Evolutionary conservation across 2,329 filamentous ascomycete species (phyloP).

Genomic region (Macrophomina pseudophaseolina): DNA sequence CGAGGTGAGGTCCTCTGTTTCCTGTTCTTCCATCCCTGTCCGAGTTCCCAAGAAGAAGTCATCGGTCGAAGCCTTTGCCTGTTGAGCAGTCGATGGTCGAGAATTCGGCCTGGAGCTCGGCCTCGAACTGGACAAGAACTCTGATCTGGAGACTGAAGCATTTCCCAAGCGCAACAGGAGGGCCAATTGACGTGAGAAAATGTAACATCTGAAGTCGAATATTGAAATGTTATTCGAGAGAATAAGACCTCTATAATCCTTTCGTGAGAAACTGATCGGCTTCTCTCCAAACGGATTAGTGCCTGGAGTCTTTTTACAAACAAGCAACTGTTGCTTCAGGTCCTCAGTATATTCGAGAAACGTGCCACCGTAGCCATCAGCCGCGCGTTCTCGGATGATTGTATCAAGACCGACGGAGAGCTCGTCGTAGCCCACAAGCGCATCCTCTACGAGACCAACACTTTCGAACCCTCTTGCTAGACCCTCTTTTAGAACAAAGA

Average conservation of each 20-base stretch:
- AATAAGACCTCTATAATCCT: constrained; percentile 89
- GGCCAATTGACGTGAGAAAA: constrained; percentile 87
- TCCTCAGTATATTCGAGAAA: constrained; percentile 77
- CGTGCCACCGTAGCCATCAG: constrained; percentile 70
- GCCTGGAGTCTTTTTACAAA: constrained; percentile 19
- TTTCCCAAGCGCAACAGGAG: constrained; percentile 85
- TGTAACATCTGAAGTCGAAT: constrained; percentile 93
- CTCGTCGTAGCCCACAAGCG: constrained; percentile 92
- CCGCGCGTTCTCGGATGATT: constrained; percentile 75
- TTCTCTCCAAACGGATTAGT: constrained; percentile 32
- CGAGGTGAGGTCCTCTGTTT: constrained; percentile 74
- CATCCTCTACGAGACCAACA: constrained; percentile 93
- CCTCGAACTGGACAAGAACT: constrained; percentile 37
- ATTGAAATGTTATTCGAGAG: constrained; percentile 93
- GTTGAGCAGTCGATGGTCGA: constrained; percentile 19
- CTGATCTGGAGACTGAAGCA: constrained; percentile 48
- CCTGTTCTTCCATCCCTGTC: constrained; percentile 48
- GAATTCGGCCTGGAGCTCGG: constrained; percentile 40
- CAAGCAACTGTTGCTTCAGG: constrained; percentile 59
- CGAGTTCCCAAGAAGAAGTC: constrained; percentile 39
- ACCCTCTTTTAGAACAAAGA: constrained; percentile 97
- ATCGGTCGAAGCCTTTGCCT: constrained; percentile 38
- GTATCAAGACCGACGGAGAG: constrained; percentile 85
- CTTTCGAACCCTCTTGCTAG: constrained; percentile 93
- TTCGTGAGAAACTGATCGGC: constrained; percentile 55